Base-by-base conservation (phyloP, 2,329 filamentous ascomycete species). In the Chalaropsis ovoidea region DNA sequence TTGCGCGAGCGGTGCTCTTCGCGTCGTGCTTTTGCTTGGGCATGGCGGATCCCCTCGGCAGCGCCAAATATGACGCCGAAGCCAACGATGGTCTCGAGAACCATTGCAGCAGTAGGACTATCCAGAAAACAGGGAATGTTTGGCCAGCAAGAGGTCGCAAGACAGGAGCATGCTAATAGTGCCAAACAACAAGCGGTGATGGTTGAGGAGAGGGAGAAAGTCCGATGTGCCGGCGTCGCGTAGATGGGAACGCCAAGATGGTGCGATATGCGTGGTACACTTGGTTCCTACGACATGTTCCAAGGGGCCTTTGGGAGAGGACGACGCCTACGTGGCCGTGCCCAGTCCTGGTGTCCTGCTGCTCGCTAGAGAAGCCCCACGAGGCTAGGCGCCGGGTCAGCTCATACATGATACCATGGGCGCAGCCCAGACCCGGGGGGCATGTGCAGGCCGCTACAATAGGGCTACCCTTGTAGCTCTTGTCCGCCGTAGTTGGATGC, bases 1-100 rank as follows among this genome's bases (percentile, higher is more conserved):
- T 79, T 79, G 62, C 78, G 74, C 68, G 74, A 76, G 63, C 78
- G 75, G 68, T 80, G 78, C 67, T 80, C 78, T 68, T 80, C 77
- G 54, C 74, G 74, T 52, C 75, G 76, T 3, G 75, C 72, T 68
- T 77, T 78, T n/a, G 75, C 73, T 70, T 80, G 78, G 8, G 77
- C 77, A 45, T 78, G 75, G 54, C 77, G 73, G 66, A 80, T 78
- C 17, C 76, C 78, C 70, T 80, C 78, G 22, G 77, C 75, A 0
- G 77, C 74, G 67, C 78, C 78, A 66, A 78, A 74, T 66, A 79
- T 77, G 24, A 78, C 75, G 49, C 74, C 75, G 65, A 78, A 76
- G 54, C 75, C 75, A 61, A 77, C 70, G 43, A 77, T 72, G 41
- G 77, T 75, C 2, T 72, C 70, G 35, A 74, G 68, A 11, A 70